Conservation (phyloP, 306 rosid genomes). For the Cucumis melo region DNA sequence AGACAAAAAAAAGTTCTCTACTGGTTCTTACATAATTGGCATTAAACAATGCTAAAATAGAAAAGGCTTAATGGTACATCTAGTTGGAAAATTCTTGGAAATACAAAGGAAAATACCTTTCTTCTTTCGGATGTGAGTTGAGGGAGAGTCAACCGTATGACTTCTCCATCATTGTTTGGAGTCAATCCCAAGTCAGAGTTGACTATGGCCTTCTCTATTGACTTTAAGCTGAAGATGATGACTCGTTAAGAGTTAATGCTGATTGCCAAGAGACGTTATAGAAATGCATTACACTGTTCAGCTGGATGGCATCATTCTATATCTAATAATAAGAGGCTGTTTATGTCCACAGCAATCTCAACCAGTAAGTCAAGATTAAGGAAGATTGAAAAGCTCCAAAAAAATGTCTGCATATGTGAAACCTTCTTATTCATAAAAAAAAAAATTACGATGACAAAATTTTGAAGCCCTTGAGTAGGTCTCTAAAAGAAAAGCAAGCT, state of each 20-base stretch:
- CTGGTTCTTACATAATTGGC: not conserved
- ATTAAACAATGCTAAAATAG: not conserved
- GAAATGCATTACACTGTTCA: not conserved
- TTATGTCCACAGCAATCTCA: slow-evolving; percentile 1
- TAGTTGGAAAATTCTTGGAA: not conserved
- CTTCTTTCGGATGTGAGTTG: slow-evolving; percentile 84
- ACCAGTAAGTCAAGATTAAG: not conserved
- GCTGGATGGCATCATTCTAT: not conserved
- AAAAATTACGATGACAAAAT: not conserved
- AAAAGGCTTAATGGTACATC: not conserved
- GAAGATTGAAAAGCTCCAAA: not conserved
- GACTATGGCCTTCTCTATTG: slow-evolving; percentile 92
- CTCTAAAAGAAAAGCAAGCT: not conserved
- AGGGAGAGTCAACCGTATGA: slow-evolving; percentile 68
- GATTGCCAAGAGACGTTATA: slow-evolving; percentile 12
- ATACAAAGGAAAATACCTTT: slow-evolving; percentile 45
- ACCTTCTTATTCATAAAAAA: not conserved
- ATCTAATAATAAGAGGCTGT: not conserved
- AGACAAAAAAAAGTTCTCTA: not conserved
- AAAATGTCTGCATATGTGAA: not conserved
- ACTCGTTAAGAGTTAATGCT: slow-evolving; percentile 2
- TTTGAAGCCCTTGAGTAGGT: not conserved
- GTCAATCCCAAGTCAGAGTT: slow-evolving; percentile 80
- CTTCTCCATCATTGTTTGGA: slow-evolving; percentile 91
- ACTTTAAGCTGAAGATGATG: slow-evolving; percentile 58